phyloP scores from a whole-genome alignment of 805 yeast genomes.

The Schizosaccharomyces lindneri region DNA sequence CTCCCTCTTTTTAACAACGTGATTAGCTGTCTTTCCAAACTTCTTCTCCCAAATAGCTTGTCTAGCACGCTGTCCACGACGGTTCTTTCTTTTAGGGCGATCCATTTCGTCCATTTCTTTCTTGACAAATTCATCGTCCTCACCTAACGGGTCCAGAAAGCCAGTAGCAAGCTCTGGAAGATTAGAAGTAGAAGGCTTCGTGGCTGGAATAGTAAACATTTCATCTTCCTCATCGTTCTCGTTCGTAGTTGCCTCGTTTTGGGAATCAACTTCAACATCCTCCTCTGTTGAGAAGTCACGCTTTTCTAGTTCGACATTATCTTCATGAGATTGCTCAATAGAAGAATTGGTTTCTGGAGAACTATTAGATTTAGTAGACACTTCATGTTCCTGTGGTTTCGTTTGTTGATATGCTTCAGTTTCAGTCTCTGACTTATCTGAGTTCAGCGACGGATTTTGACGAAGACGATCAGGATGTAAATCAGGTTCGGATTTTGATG shows the following conservation, averaged over 20 bases:
- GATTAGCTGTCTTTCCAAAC: slow-evolving; percentile 65
- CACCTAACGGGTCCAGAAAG: neutral
- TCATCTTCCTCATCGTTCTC: neutral
- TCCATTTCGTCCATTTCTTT: slow-evolving; percentile 14
- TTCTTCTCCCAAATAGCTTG: slow-evolving; percentile 90
- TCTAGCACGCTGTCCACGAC: slow-evolving; percentile 94
- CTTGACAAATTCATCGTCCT: slow-evolving; percentile 9
- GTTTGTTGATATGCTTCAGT: too few relatives aligned
- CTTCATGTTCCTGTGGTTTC: too few relatives aligned
- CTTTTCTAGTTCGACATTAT: neutral
- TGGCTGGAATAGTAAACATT: neutral
- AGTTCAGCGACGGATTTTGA: too few relatives aligned
- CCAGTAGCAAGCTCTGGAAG: neutral
- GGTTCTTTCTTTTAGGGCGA: slow-evolving; percentile 35
- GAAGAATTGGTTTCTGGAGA: too few relatives aligned
- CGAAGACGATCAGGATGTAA: too few relatives aligned
- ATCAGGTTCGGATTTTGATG: too few relatives aligned
- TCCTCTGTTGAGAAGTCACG: neutral
- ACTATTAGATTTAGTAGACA: too few relatives aligned
- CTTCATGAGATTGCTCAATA: too few relatives aligned
- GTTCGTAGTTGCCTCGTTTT: neutral
- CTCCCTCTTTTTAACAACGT: slow-evolving; percentile 37
- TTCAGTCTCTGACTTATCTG: too few relatives aligned
- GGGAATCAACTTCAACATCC: neutral
- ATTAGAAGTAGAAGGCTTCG: neutral